Conservation (phyloP, 2,329 filamentous ascomycete genomes). For the Cytospora piceae region DNA sequence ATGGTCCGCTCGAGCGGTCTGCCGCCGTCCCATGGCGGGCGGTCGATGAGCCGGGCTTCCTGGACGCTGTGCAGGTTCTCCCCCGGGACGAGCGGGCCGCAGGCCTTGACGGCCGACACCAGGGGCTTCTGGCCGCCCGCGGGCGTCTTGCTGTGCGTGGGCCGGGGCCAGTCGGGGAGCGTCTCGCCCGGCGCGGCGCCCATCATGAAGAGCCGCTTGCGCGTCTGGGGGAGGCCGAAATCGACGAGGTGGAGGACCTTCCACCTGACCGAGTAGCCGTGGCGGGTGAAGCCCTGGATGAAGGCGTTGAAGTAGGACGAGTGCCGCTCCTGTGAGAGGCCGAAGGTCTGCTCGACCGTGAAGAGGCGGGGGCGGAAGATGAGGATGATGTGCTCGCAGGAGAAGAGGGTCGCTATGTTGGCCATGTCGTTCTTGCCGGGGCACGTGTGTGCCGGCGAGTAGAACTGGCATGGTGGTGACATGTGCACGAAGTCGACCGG, state of each 20-base stretch:
- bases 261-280: constrained; percentile 74
- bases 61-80: constrained; percentile 46
- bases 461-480: constrained; percentile 78
- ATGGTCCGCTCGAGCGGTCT: constrained; percentile 59
- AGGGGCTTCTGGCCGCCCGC: constrained; percentile 44
- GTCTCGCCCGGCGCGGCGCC: constrained; percentile 69
- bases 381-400: constrained; percentile 58
- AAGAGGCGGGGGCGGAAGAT: constrained; percentile 67
- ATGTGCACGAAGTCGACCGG: constrained; percentile 71
- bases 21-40: constrained; percentile 50
- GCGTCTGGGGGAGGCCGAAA: constrained; percentile 55
- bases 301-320: constrained; percentile 61
- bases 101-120: constrained; percentile 49
- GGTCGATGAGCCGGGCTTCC: constrained; percentile 32
- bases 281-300: constrained; percentile 65
- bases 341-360: constrained; percentile 80
- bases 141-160: constrained; percentile 59
- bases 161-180: constrained; percentile 66
- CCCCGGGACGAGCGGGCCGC: constrained; percentile 41
- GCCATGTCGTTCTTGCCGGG: constrained; percentile 62
- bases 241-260: constrained; percentile 57
- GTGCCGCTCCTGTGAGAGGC: constrained; percentile 60
- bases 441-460: constrained; percentile 71
- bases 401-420: constrained; percentile 65
- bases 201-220: constrained; percentile 59